phyloP scores from a whole-genome alignment of 371 early-diverging fungal species.

The Haplosporangium sp. region DNA sequence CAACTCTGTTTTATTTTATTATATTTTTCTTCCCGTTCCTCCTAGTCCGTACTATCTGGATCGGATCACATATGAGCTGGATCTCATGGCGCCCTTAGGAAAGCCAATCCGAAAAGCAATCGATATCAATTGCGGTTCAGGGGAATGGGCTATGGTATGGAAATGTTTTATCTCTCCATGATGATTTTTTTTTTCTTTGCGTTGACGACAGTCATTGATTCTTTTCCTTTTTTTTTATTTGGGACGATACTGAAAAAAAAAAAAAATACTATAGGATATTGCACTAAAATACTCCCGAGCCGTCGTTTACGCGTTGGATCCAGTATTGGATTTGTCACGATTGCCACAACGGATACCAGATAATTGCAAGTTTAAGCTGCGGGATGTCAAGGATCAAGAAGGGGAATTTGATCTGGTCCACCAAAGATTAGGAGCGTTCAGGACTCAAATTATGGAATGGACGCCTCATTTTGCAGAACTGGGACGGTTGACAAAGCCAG shows the following conservation, averaged over 20 bases:
- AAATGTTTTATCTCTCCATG: background rate
- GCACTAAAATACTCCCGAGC: slow-evolving; percentile 40
- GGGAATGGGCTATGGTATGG: slow-evolving; percentile 54
- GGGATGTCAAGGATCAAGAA: slow-evolving; percentile 39
- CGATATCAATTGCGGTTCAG: slow-evolving; percentile 43
- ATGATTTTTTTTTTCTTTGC: background rate
- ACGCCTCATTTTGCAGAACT: slow-evolving; percentile 51
- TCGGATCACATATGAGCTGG: slow-evolving; percentile 47
- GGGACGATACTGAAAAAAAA: no score
- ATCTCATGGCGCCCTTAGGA: slow-evolving; percentile 39
- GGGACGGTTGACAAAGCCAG: slow-evolving; percentile 30
- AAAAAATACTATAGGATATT: slow-evolving; percentile 17
- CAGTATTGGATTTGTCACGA: slow-evolving; percentile 11
- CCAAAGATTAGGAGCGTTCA: slow-evolving; percentile 44
- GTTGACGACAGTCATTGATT: background rate
- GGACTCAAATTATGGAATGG: slow-evolving; percentile 40
- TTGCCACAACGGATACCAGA: slow-evolving; percentile 23
- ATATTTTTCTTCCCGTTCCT: background rate
- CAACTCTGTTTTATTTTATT: background rate
- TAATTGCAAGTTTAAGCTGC: slow-evolving; percentile 34
- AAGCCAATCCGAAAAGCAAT: slow-evolving; percentile 39
- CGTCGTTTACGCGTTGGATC: slow-evolving; percentile 45
- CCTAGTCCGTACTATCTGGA: slow-evolving; percentile 39
- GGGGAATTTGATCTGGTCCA: slow-evolving; percentile 52
- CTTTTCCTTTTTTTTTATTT: background rate